phyloP scores from a whole-genome alignment of 345 rosid species.

The Eutrema yunnanense region DNA sequence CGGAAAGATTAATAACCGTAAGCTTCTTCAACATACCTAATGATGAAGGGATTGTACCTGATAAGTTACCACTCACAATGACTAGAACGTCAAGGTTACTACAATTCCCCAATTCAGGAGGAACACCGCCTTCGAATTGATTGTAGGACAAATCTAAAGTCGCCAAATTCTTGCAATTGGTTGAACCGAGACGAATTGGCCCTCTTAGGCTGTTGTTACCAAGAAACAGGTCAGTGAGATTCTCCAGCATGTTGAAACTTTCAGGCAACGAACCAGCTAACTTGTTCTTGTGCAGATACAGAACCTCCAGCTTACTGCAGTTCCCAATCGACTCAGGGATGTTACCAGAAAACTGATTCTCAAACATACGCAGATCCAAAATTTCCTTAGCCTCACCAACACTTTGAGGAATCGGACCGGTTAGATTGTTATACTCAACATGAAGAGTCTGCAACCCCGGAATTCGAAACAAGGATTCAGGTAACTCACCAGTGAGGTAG shows the following conservation, averaged over 20 bases:
- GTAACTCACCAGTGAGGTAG: constrained; percentile 52
- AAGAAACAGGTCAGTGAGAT: constrained; percentile 41
- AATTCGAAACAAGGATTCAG: constrained; percentile 45
- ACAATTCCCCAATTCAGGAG: constrained; percentile 52
- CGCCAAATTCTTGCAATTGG: constrained; percentile 41
- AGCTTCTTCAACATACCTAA: constrained; percentile 50
- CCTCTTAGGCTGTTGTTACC: constrained; percentile 45
- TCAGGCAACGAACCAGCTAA: constrained; percentile 55
- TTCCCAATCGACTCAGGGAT: constrained; percentile 64
- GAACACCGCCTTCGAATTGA: constrained; percentile 49
- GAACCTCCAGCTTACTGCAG: constrained; percentile 40
- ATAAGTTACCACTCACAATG: constrained; percentile 42
- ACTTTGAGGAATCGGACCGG: constrained; percentile 57
- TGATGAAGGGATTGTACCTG: constrained; percentile 62
- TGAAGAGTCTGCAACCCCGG: constrained; percentile 30
- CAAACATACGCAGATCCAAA: constrained; percentile 28
- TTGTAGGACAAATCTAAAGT: constrained; percentile 56
- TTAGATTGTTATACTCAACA: constrained; percentile 46
- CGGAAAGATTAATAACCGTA: constrained; percentile 45
- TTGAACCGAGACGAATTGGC: constrained; percentile 40
- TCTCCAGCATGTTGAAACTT: constrained; percentile 47
- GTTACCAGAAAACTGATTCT: constrained; percentile 52
- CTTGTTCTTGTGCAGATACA: constrained; percentile 41
- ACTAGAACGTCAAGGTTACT: constrained; percentile 40
- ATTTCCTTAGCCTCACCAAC: constrained; percentile 45